Evolutionary conservation across 371 early-diverging fungal species (phyloP), one percentile per base, ranked within the genome.

Genomic region (Nematocida displodere): DNA sequence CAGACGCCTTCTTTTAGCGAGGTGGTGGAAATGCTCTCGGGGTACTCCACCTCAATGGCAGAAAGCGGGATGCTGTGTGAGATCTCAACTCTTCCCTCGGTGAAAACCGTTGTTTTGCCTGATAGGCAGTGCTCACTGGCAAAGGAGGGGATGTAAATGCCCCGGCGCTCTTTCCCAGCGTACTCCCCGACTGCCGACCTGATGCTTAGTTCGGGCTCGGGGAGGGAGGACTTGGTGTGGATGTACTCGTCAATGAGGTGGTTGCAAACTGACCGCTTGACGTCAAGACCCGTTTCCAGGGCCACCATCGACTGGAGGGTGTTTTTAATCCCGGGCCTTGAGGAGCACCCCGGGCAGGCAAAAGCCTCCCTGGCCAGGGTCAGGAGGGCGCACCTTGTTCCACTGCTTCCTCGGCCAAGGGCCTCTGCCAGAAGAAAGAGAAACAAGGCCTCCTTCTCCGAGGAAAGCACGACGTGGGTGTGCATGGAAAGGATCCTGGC

Each of bases 401-500:
- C 39, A 8, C 7, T 20, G 33, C 50, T 49, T 17, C 37, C 48
- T 1, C 46, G 33, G 26, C 75, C 75, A 7, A 71, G 8, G n/a
- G 48, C 24, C 63, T 37, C 50, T 15, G 75, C 39, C 2, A 58
- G 42, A 13, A 61, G 11, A 33, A 47, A 71, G 61, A 49, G 61
- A 36, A 71, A 71, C 4, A 49, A 20, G 20, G 64, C 17, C 1
- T 76, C 15, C 33, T 71, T 71, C 15, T 61, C 47, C 42, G 39
- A 52, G 4, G 61, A 47, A 3, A 71, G 15, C 11, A n/a, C 7
- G 7, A 71, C 47, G 2, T 20, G n/a, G 15, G 62, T 20, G 24
- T 61, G 61, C 50, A 71, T 37, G 33, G 20, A 44, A 59, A 71
- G 75, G 29, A 71, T 50, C 22, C 47, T 28, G 11, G 75, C 56